Percentiles rank a stretch among this genome's conserved stretches.
Conservation (phyloP, 2,329 filamentous ascomycete genomes). For the Aspergillus texensis region DNA sequence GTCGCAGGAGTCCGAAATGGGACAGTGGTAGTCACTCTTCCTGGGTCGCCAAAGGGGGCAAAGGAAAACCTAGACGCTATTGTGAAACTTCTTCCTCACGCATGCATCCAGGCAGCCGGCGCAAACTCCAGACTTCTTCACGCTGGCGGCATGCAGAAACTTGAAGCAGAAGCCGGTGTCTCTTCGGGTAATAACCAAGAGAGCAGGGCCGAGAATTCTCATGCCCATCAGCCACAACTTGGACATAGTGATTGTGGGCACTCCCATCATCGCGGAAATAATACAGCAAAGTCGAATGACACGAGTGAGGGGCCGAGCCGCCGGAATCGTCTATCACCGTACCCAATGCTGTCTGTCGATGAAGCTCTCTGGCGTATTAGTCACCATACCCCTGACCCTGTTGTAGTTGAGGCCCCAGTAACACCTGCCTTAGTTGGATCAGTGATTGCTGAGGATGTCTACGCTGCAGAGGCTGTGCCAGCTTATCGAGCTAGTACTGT, state of each 20-base stretch:
- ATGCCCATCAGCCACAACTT: conserved; percentile 62
- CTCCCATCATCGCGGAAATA: conserved; percentile 67
- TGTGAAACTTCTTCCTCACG: conserved; percentile 85
- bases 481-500: conserved; percentile 96
- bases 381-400: conserved; percentile 69
- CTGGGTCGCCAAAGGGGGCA: conserved; percentile 92
- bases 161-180: conserved; percentile 81
- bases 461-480: conserved; percentile 78
- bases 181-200: conserved; percentile 21
- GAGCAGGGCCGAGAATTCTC: conserved; percentile 44
- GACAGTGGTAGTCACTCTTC: conserved; percentile 83
- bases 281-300: conserved; percentile 59
- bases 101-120: conserved; percentile 86
- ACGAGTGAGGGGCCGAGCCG: conserved; percentile 63
- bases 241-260: conserved; percentile 55
- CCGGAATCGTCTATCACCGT: conserved; percentile 82
- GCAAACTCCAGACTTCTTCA: conserved; percentile 80
- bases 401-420: conserved; percentile 61
- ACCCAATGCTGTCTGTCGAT: conserved; percentile 84
- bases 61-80: conserved; percentile 89
- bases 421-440: conserved; percentile 69
- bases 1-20: conserved; percentile 84
- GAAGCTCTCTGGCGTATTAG: conserved; percentile 75
- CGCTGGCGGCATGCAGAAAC: conserved; percentile 75
- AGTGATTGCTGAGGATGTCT: conserved; percentile 81